Conservation (phyloP, 192 early-diverging fungal species). For the Coemansia sp. region DNA sequence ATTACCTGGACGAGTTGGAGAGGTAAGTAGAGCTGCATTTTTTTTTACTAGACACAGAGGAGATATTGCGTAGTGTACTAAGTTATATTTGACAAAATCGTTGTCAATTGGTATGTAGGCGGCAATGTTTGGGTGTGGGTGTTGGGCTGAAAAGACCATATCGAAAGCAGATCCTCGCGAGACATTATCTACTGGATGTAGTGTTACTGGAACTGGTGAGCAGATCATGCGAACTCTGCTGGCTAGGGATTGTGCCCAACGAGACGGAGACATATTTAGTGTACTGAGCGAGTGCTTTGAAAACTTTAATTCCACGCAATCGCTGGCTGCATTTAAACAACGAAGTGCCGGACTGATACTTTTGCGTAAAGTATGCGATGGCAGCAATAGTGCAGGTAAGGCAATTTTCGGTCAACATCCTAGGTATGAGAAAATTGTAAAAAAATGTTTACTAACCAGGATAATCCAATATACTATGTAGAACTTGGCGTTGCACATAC, state of each 20-base stretch:
- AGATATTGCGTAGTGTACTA: neutral
- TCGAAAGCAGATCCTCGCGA: slow-evolving; percentile 20
- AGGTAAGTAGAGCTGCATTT: slow-evolving; percentile 54
- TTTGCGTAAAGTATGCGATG: slow-evolving; percentile 21
- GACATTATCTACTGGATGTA: slow-evolving; percentile 58
- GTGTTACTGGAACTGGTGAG: slow-evolving; percentile 77
- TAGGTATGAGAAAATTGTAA: neutral
- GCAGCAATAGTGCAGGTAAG: slow-evolving; percentile 23
- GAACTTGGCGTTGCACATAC: slow-evolving; percentile 77
- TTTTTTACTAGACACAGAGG: no score
- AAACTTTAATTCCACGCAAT: slow-evolving; percentile 8
- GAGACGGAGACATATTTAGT: slow-evolving; percentile 22
- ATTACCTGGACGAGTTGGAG: slow-evolving; percentile 80
- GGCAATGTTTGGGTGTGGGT: slow-evolving; percentile 80
- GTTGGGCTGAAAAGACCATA: slow-evolving; percentile 69
- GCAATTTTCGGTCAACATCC: neutral
- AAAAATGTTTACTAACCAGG: slow-evolving; percentile 7
- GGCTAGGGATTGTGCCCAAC: slow-evolving; percentile 62
- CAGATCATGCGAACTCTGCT: slow-evolving; percentile 81
- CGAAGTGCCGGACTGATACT: slow-evolving; percentile 33
- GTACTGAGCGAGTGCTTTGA: slow-evolving; percentile 25
- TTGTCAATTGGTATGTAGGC: slow-evolving; percentile 57
- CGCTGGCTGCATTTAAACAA: slow-evolving; percentile 11
- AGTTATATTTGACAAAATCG: neutral
- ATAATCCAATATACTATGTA: slow-evolving; percentile 17